Evolutionary conservation across 257 asterid species (phyloP).

Genomic region (Echites panduratus): DNA sequence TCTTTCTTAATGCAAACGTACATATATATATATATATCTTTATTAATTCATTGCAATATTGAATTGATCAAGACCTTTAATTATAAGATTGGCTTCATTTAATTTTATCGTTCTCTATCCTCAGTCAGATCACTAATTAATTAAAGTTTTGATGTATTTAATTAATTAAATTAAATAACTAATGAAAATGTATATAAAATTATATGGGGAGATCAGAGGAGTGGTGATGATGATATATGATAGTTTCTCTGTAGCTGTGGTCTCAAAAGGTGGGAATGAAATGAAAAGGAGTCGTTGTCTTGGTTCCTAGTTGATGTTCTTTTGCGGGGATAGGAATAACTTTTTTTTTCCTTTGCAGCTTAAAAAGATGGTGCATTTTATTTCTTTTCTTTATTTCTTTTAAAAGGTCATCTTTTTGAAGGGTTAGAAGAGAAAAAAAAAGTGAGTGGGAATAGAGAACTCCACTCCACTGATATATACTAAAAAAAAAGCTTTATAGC

Average conservation of each 20-base stretch:
- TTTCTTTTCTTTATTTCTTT: constrained; percentile 24
- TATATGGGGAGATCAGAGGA: too few relatives aligned
- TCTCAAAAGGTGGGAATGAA: constrained; percentile 62
- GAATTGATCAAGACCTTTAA: not conserved
- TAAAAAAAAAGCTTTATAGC: too few relatives aligned
- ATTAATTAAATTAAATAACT: too few relatives aligned
- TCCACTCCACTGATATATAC: constrained; percentile 40
- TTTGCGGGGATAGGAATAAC: constrained; percentile 63
- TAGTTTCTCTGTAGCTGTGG: too few relatives aligned
- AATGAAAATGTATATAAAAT: too few relatives aligned
- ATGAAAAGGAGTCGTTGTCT: constrained; percentile 60
- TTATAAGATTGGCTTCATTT: too few relatives aligned
- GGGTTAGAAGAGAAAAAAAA: constrained; percentile 32
- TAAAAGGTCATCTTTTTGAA: constrained; percentile 69
- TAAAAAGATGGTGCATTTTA: constrained; percentile 41
- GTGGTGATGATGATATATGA: too few relatives aligned
- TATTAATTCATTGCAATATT: constrained; percentile 18
- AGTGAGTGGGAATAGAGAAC: constrained; percentile 57
- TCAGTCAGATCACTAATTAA: too few relatives aligned
- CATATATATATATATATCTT: not conserved
- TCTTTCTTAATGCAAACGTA: constrained; percentile 22
- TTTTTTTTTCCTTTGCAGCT: constrained; percentile 28
- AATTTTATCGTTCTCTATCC: not conserved
- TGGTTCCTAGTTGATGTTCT: constrained; percentile 78
- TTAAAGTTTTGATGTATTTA: too few relatives aligned